Percentiles rank a stretch among this genome's conserved stretches.
Evolutionary conservation across 257 asterid species (phyloP).

Genomic region (Capsicum chinense): DNA sequence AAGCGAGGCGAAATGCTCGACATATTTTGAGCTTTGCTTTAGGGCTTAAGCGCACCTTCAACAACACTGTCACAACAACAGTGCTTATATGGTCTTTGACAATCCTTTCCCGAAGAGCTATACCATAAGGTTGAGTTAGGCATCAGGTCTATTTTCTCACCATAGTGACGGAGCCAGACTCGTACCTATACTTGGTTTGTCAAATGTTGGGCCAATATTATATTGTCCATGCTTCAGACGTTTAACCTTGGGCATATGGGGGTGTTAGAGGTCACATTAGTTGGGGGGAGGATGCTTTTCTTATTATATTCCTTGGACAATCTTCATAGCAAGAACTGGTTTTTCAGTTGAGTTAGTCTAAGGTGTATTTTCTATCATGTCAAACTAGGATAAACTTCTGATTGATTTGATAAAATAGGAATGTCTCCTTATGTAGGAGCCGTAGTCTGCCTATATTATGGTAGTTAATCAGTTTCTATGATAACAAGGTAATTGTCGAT

Average conservation of each 20-base stretch:
- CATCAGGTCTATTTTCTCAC: not conserved
- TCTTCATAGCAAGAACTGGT: not conserved
- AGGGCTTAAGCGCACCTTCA: no score
- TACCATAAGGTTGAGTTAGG: not conserved
- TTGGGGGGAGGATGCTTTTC: not conserved
- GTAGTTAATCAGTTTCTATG: not conserved
- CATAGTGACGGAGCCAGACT: not conserved
- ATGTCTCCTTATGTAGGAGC: not conserved
- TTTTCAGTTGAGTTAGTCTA: not conserved
- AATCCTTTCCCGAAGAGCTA: not conserved
- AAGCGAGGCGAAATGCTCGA: no score
- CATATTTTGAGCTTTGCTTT: no score
- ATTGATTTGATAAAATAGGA: not conserved
- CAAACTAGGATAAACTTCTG: not conserved
- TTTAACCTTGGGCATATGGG: not conserved
- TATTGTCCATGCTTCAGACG: not conserved
- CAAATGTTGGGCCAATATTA: not conserved
- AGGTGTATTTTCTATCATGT: not conserved
- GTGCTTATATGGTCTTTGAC: not conserved
- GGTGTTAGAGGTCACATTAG: not conserved
- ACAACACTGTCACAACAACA: no score
- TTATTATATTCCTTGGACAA: not conserved
- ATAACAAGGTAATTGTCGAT: not conserved
- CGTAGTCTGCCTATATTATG: not conserved
- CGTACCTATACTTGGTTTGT: not conserved